phyloP scores from a whole-genome alignment of 106 monocot genomes.

The Iris macrosiphon region DNA sequence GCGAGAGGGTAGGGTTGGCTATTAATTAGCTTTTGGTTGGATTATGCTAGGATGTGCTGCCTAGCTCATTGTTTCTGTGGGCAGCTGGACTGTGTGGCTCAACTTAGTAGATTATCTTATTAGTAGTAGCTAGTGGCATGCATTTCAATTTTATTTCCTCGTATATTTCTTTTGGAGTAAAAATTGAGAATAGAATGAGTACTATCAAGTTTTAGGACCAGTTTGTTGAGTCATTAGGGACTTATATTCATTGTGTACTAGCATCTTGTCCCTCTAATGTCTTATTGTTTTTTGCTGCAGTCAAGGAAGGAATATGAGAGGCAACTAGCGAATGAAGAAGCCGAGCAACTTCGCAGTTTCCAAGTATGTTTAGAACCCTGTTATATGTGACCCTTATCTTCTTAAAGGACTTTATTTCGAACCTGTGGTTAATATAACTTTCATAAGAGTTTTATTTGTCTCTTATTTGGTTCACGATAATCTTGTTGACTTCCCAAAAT shows the following conservation, averaged over 20 bases:
- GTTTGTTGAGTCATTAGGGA: background rate
- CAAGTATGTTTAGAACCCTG: slow-evolving; percentile 34
- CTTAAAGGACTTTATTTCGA: background rate
- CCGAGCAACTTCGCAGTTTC: slow-evolving; percentile 72
- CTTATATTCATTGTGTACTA: background rate
- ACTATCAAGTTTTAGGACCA: background rate
- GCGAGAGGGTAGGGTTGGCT: too few relatives aligned
- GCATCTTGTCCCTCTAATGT: background rate
- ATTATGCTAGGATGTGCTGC: too few relatives aligned
- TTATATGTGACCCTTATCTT: background rate
- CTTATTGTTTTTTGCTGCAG: slow-evolving; percentile 26
- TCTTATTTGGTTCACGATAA: background rate
- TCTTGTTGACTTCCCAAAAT: background rate
- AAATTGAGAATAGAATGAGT: background rate
- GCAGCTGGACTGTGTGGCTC: too few relatives aligned
- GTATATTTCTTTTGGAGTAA: too few relatives aligned
- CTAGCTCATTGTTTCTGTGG: too few relatives aligned
- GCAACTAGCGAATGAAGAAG: slow-evolving; percentile 70
- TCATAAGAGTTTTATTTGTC: too few relatives aligned
- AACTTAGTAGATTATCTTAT: too few relatives aligned
- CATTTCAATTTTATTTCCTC: too few relatives aligned
- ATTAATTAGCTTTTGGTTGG: too few relatives aligned
- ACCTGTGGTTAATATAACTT: too few relatives aligned
- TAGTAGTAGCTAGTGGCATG: too few relatives aligned
- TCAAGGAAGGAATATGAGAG: slow-evolving; percentile 68